A percentile compares a stretch with the other conserved stretches of the same genome.
phyloP scores from a whole-genome alignment of 768 basidiomycete species.

The Exidia glandulosa region DNA sequence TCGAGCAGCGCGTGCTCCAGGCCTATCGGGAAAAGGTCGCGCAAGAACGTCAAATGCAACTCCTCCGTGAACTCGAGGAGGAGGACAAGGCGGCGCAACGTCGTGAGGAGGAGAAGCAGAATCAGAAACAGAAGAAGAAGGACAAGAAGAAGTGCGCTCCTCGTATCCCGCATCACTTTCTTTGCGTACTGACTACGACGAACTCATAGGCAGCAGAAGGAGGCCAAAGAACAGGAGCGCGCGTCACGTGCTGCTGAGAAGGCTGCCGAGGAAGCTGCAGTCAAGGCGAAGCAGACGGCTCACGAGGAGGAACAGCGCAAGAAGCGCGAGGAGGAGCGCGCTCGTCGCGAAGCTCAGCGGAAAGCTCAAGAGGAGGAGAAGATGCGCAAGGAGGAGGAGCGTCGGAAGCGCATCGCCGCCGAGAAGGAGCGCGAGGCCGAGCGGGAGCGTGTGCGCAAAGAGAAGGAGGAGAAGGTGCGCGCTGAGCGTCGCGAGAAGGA shows the following conservation, averaged over 20 bases:
- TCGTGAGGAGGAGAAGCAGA: slow-evolving; percentile 84
- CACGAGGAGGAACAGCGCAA: slow-evolving; percentile 72
- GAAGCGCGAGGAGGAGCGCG: slow-evolving; percentile 81
- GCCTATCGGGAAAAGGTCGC: slow-evolving; percentile 96
- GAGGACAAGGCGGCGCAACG: slow-evolving; percentile 83
- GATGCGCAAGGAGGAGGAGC: slow-evolving; percentile 73
- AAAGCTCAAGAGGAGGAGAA: slow-evolving; percentile 78
- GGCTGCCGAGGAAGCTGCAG: slow-evolving; percentile 74
- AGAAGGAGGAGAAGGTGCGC: slow-evolving; percentile 55
- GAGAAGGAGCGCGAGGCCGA: slow-evolving; percentile 75
- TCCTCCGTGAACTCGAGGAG: slow-evolving; percentile 90
- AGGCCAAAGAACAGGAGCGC: slow-evolving; percentile 85
- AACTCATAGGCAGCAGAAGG: slow-evolving; percentile 67
- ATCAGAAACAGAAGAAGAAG: slow-evolving; percentile 97
- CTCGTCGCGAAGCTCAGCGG: slow-evolving; percentile 60
- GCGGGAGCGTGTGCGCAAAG: slow-evolving; percentile 59
- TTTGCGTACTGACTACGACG: slow-evolving; percentile 1
- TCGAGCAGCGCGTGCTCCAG: slow-evolving; percentile 94
- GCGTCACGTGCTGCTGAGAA: slow-evolving; percentile 75
- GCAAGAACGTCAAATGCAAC: slow-evolving; percentile 86
- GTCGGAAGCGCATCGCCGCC: slow-evolving; percentile 60
- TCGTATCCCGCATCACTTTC: background rate
- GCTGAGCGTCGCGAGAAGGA: slow-evolving; percentile 44
- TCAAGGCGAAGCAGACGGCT: slow-evolving; percentile 63
- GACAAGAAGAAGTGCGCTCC: slow-evolving; percentile 80